These are phyloP conservation scores for Auricularia sp. DNA, from an alignment of 768 basidiomycete genomes.

Conservation along the genomic window DNA sequence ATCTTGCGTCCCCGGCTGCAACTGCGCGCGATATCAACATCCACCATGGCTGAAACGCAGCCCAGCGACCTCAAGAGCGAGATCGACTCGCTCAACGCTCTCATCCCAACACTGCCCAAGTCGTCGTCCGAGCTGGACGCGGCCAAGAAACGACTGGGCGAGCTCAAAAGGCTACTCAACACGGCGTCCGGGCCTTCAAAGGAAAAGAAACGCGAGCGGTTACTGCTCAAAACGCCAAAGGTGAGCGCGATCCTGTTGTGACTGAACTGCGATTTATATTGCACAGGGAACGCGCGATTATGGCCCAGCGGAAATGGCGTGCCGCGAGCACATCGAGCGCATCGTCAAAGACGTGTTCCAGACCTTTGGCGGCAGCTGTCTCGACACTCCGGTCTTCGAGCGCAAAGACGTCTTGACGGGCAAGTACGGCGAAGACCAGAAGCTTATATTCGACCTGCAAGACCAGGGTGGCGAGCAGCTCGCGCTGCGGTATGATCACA, in stretches of 20 bases:
- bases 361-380: constrained; percentile 78
- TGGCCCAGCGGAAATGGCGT: constrained; percentile 84
- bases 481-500: constrained; percentile 90
- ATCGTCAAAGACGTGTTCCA: constrained; percentile 84
- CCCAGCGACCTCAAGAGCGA: too few species aligned
- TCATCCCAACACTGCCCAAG: too few species aligned
- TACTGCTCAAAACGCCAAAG: constrained; percentile 91
- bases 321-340: constrained; percentile 81
- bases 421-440: constrained; percentile 96
- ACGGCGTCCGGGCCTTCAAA: constrained; percentile 33
- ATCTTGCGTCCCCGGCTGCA: too few species aligned
- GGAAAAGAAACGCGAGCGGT: constrained; percentile 54
- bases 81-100: too few species aligned
- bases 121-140: constrained; percentile 39
- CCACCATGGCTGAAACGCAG: too few species aligned
- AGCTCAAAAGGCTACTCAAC: constrained; percentile 25
- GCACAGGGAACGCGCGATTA: constrained; percentile 88
- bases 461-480: constrained; percentile 98
- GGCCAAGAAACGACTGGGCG: constrained; percentile 47
- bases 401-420: constrained; percentile 91
- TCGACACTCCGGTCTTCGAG: constrained; percentile 98
- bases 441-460: constrained; percentile 94
- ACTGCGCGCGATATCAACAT: too few species aligned
- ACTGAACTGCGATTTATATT: constrained; percentile 13
- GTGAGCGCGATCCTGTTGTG: constrained; percentile 32